These are phyloP conservation scores for Cyanodermella asteris DNA, from an alignment of 2,329 filamentous ascomycete genomes.

Conservation along the genomic window DNA sequence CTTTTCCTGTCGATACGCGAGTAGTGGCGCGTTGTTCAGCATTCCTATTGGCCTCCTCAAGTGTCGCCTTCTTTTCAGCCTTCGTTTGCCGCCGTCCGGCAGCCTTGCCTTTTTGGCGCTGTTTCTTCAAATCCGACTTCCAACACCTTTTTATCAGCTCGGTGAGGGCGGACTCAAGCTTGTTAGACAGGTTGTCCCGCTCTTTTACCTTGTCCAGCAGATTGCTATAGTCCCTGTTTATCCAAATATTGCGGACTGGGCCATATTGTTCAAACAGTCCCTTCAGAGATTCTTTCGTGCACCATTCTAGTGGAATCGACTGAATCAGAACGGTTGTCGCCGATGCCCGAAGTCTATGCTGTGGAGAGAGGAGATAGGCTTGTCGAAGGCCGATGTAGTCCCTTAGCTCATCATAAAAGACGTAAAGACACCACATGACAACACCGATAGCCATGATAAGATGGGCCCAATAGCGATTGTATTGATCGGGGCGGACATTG, in stretches of 20 bases:
- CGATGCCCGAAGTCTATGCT: constrained; percentile 80
- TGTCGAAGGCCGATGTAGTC: constrained; percentile 87
- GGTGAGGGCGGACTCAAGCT: constrained; percentile 65
- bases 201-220: constrained; percentile 65
- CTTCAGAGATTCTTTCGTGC: constrained; percentile 57
- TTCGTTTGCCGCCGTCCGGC: constrained; percentile 34
- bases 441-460: constrained; percentile 56
- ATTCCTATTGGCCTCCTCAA: too few species aligned
- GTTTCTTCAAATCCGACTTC: constrained; percentile 51
- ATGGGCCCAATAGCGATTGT: constrained; percentile 62
- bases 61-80: too few species aligned
- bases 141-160: constrained; percentile 62
- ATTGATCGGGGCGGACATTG: constrained; percentile 49
- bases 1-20: too few species aligned
- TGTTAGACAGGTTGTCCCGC: constrained; percentile 46
- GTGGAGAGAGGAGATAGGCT: constrained; percentile 80
- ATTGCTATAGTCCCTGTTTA: constrained; percentile 72
- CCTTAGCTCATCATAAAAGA: constrained; percentile 68
- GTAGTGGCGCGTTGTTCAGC: too few species aligned
- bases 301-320: constrained; percentile 77
- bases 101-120: constrained; percentile 42
- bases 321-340: constrained; percentile 89
- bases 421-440: constrained; percentile 63
- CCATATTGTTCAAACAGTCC: constrained; percentile 90
- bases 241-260: constrained; percentile 86